A percentile compares a stretch with the other conserved stretches of the same genome.
Evolutionary conservation across 805 yeast species (phyloP).

Genomic region (Yarrowia divulgata): DNA sequence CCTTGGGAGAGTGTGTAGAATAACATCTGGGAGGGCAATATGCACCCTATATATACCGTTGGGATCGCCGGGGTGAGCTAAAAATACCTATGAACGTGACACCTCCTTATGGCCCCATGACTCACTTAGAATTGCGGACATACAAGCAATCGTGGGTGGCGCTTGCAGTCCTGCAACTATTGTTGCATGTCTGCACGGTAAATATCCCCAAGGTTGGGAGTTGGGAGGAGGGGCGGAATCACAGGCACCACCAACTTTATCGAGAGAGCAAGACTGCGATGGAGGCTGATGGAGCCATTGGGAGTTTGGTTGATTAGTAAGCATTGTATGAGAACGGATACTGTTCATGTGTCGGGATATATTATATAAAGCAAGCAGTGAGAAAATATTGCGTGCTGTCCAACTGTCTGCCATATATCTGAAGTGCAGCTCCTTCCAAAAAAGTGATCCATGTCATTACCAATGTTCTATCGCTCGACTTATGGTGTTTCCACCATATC

Average conservation of each 20-base stretch:
- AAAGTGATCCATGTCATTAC: no score
- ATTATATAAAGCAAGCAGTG: no score
- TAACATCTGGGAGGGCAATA: neutral
- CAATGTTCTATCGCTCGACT: no score
- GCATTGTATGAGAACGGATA: no score
- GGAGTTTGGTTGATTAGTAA: neutral
- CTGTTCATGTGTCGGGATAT: no score
- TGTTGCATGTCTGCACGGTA: slow-evolving; percentile 38
- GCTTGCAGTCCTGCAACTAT: slow-evolving; percentile 34
- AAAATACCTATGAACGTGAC: slow-evolving; percentile 18
- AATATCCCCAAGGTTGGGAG: slow-evolving; percentile 30
- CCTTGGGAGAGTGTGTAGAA: slow-evolving; percentile 5
- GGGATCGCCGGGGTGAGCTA: slow-evolving; percentile 14
- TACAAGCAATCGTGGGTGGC: slow-evolving; percentile 13
- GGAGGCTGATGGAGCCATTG: neutral
- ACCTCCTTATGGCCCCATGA: neutral
- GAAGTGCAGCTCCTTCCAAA: no score
- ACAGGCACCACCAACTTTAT: slow-evolving; percentile 18
- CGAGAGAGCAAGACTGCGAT: neutral
- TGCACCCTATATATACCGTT: slow-evolving; percentile 20
- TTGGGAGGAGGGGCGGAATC: slow-evolving; percentile 23
- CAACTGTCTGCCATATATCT: no score
- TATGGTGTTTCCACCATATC: no score
- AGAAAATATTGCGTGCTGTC: no score
- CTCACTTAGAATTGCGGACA: slow-evolving; percentile 14